phyloP scores from a whole-genome alignment of 352 stramenopile genomes.

The Phytophthora vignae region DNA sequence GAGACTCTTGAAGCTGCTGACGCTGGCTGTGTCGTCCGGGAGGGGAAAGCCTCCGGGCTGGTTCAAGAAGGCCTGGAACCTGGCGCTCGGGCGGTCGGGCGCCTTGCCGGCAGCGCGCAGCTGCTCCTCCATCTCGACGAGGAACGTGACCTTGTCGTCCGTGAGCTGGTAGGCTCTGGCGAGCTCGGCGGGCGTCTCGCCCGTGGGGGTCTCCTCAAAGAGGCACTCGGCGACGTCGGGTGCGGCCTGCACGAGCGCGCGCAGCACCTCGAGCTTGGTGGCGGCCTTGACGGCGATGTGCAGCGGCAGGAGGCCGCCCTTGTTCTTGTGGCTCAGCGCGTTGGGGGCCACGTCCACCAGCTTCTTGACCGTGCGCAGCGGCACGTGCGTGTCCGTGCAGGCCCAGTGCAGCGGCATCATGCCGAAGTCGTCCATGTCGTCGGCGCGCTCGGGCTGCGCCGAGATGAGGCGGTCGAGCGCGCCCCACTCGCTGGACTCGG shows the following conservation, averaged over 20 bases:
- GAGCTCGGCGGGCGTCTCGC: constrained; percentile 77
- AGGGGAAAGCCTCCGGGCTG: constrained; percentile 37
- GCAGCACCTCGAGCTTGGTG: constrained; percentile 69
- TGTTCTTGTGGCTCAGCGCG: constrained; percentile 73
- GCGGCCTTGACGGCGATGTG: constrained; percentile 88
- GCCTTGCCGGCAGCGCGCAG: constrained; percentile 53
- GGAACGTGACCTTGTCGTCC: constrained; percentile 56
- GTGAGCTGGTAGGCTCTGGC: constrained; percentile 60
- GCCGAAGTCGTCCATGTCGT: constrained; percentile 87
- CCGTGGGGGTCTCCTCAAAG: constrained; percentile 73
- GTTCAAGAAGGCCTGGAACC: constrained; percentile 60
- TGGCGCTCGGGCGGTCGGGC: constrained; percentile 52
- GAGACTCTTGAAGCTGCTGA: constrained; percentile 42
- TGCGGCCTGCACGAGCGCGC: constrained; percentile 55
- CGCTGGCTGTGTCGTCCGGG: constrained; percentile 34
- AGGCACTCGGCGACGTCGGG: constrained; percentile 53
- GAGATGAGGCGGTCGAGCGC: constrained; percentile 70
- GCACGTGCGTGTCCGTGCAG: constrained; percentile 78
- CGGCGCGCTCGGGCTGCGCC: constrained; percentile 55
- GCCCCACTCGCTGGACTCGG: constrained; percentile 75
- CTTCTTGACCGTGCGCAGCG: constrained; percentile 69
- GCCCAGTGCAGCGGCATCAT: constrained; percentile 90
- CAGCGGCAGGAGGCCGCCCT: constrained; percentile 76
- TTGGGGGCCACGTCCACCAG: constrained; percentile 67
- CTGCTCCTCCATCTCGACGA: constrained; percentile 54